Conservation (phyloP, 148 eudicot species). For the Polygonum maritimum region DNA sequence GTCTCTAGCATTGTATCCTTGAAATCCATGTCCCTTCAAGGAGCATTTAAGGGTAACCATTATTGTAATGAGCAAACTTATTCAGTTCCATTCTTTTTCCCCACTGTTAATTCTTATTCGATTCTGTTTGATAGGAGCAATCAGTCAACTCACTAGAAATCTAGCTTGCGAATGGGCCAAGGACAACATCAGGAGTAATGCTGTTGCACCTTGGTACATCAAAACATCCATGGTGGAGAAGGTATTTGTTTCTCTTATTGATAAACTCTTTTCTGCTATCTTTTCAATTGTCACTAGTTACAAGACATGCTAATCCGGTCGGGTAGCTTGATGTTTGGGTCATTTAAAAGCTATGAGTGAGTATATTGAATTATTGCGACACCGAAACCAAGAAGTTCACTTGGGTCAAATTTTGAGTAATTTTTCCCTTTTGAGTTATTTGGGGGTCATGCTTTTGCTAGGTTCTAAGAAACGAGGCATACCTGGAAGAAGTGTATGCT, state of each 20-base stretch:
- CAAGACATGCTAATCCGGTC: not conserved
- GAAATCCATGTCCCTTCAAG: slow-evolving; percentile 52
- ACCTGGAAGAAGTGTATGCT: slow-evolving; percentile 29
- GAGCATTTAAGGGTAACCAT: slow-evolving; percentile 59
- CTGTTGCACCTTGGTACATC: slow-evolving; percentile 45
- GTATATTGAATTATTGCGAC: too few relatives aligned
- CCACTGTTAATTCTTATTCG: not conserved
- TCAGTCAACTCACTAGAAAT: slow-evolving; percentile 59
- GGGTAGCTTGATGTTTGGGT: not conserved
- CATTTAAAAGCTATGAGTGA: too few relatives aligned
- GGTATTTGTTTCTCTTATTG: slow-evolving; percentile 14
- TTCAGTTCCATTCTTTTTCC: not conserved
- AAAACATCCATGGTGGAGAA: slow-evolving; percentile 40
- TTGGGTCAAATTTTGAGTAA: too few relatives aligned
- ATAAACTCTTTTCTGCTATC: not conserved
- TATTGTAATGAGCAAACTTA: not conserved
- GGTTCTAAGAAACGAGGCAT: slow-evolving; percentile 31
- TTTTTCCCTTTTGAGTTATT: too few relatives aligned
- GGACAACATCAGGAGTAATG: slow-evolving; percentile 42
- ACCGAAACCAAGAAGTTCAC: too few relatives aligned
- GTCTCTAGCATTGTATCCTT: slow-evolving; percentile 61
- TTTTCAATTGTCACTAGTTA: too few relatives aligned
- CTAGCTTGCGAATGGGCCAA: slow-evolving; percentile 50
- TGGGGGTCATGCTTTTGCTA: slow-evolving; percentile 6
- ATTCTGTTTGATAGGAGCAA: slow-evolving; percentile 42